Base-by-base conservation (phyloP, 1,284 basidiomycete genomes). In the Mycosarcoma mackinlayi region DNA sequence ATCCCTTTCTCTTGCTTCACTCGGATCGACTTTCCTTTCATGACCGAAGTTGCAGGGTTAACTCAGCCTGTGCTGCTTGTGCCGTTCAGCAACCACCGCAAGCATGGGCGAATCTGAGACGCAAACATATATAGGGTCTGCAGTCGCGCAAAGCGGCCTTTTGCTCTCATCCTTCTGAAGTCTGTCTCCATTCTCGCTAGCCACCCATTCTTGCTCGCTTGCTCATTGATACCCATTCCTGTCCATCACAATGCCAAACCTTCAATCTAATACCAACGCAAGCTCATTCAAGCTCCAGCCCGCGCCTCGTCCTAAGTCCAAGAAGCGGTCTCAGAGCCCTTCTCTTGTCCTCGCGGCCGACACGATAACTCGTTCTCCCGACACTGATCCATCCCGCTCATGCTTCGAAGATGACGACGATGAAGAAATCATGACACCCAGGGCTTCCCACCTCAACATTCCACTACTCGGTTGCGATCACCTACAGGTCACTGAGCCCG, bases 251-350 rank as follows among this genome's bases (percentile, higher is more conserved):
- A 65, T 65, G 62, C 47, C n/a, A n/a, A n/a, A n/a, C n/a, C n/a
- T 65, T 3, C 56, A 58, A 13, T 65, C 62, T 19, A 65, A 65
- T 21, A 54, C 51, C 6, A 42, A 54, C 40, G 37, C 51, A 5
- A 11, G 18, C 13, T 45, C 47, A 14, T 68, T 68, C 59, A 62
- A 59, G 31, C 59, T 68, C 14, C 65, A 68, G 24, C 65, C 65
- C 13, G 65, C 65, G 7, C 65, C 65, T 21, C 59, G 54, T n/a
- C 65, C 54, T 19, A 62, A 58, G 30, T 28, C 35, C 30, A 65
- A 55, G 33, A 68, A 62, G 49, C 58, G 65, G 27, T 48, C 48
- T 11, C 51, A 35, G 10, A 45, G 53, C 11, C 48, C 61, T 28
- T 46, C 58, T 11, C 18, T 40, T 11, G 9, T 33, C 14, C 38